These are phyloP conservation scores for Pseudocercospora eumusae DNA, from an alignment of 2,329 filamentous ascomycete species.

Conservation along the genomic window DNA sequence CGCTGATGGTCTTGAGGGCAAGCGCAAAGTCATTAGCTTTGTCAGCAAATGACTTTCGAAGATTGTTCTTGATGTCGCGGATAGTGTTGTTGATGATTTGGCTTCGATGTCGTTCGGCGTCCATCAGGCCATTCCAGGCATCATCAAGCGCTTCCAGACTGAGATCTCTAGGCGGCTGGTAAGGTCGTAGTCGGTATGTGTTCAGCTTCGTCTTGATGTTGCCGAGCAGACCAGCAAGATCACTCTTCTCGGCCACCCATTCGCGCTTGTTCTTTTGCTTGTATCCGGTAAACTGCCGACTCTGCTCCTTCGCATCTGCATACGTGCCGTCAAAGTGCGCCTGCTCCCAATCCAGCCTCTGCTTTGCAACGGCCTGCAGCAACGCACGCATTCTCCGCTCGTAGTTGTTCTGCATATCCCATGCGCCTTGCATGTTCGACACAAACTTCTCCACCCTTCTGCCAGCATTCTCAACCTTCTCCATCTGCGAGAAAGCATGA, in stretches of 20 bases:
- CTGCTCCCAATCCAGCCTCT: slow-evolving; percentile 74
- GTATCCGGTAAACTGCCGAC: slow-evolving; percentile 78
- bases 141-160: slow-evolving; percentile 78
- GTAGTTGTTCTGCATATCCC: slow-evolving; percentile 98
- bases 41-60: slow-evolving; percentile 90
- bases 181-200: slow-evolving; percentile 87
- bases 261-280: slow-evolving; percentile 87
- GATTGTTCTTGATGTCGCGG: slow-evolving; percentile 94
- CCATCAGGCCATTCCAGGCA: slow-evolving; percentile 78
- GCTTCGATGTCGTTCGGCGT: slow-evolving; percentile 82
- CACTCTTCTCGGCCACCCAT: slow-evolving; percentile 98
- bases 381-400: slow-evolving; percentile 87
- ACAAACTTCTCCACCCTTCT: slow-evolving; percentile 97
- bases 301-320: slow-evolving; percentile 84
- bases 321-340: slow-evolving; percentile 90
- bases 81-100: slow-evolving; percentile 98
- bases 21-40: slow-evolving; percentile 98
- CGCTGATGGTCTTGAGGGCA: slow-evolving; percentile 88
- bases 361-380: slow-evolving; percentile 70
- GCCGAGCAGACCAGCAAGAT: slow-evolving; percentile 85
- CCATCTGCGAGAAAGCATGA: slow-evolving; percentile 98
- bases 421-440: slow-evolving; percentile 97
- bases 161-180: slow-evolving; percentile 83
- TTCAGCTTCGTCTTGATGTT: slow-evolving; percentile 99
- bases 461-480: slow-evolving; percentile 96